Evolutionary conservation across 2,329 filamentous ascomycete genomes (phyloP), one percentile per base, ranked within the genome.

Genomic region (Fusarium nodosum): DNA sequence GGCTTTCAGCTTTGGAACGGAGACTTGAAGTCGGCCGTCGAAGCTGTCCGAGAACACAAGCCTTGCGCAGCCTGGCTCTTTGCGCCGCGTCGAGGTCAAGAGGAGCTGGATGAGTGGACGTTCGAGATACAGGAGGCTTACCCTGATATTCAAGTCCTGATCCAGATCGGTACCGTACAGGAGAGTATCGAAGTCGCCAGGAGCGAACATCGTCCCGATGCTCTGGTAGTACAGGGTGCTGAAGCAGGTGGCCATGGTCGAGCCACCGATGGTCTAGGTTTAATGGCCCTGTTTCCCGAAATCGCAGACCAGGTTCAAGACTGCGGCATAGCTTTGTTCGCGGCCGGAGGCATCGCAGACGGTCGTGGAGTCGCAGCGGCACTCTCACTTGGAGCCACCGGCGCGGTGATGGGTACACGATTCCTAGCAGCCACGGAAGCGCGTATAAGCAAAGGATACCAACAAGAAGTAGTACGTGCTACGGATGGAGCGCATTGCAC

Each of bases 371-470:
- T 82, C 0, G 83, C 83, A 9, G 85, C 86, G 0, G 82, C 83
- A 3, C 74, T 87, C 15, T 76, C 80, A 2, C 78, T 88, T 1
- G 86, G 87, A 0, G 85, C 86, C 1, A 75, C 79, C 0, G 90
- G 87, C 0, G 82, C 84, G 0, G 86, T 83, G 0, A 82, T 92
- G 81, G 90, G 90, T 0, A 92, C 90, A 1, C 82, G 88, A 10
- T 89, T 91, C 59, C 82, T 92, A 1, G 88, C 87, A 0, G 72
- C 79, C 1, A 72, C 60, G 0, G 82, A 84, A 67, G 75, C 82
- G 1, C 77, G 80, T 9, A 79, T 83, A 36, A 74, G 68, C 50
- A 76, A 75, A 56, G 81, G 79, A 1, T 84, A 83, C 46, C 82
- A 81, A 52, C 67, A 79, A n/a, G 82, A 82, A 53, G 76, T 84